Base-by-base conservation (phyloP, 495 filamentous ascomycete genomes). In the Penicillium parvum region DNA sequence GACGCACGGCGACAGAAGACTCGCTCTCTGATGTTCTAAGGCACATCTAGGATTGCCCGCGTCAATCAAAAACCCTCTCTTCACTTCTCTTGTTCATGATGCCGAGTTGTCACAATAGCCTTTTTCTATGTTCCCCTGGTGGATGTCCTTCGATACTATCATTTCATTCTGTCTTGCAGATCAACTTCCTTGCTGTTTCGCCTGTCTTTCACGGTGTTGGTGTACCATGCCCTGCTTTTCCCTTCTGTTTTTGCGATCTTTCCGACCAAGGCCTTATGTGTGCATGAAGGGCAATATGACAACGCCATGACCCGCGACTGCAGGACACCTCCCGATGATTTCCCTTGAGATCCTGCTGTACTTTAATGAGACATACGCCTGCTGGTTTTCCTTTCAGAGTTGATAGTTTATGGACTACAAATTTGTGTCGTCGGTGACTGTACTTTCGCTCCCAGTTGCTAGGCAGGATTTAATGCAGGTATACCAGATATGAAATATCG, bases 1-100 rank as follows among this genome's bases (percentile, higher is more conserved):
- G 69, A 73, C 8, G 55, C 64, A 37, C 65, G 69, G 20, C 64
- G 64, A 15, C 59, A 71, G 46, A 73, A 71, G 54, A 66, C 69
- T 4, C 67, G 69, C 38, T 73, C 69, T 9, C 57, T 73, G 37
- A 68, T 73, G 46, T 69, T 71, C 35, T 72, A 51, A 55, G 23
- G 39, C 18, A 9, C 21, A 2, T 17, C 23, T 39, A 36, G 21
- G 12, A 36, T 28, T 7, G 15, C 21, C 21, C 23, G 43, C 22
- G 16, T 34, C 43, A 47, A 44, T 48, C 35, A 47, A 43, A 52
- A 45, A 32, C 37, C 22, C 20, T 16, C 18, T 3, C 16, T 61
- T 61, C 57, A 12, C 30, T 61, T 61, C 57, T 58, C 48, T 42
- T 52, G 58, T 53, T 37, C 37, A 59, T 57, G 49, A 57, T 61